These are phyloP conservation scores for Aegle marmelos DNA, from an alignment of 345 rosid species.

Conservation along the genomic window DNA sequence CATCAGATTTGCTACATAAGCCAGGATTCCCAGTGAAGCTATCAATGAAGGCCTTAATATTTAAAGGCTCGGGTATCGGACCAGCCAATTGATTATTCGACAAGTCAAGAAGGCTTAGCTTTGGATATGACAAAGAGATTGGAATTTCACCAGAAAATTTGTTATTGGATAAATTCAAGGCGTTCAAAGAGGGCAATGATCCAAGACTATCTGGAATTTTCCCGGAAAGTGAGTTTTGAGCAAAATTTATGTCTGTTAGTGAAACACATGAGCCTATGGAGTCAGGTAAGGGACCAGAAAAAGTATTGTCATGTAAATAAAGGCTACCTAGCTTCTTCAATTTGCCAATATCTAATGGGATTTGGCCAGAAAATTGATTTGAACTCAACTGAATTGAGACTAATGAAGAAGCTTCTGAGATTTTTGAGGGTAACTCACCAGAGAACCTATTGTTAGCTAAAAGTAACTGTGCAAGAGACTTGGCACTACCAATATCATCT, in stretches of 20 bases:
- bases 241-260: constrained; percentile 48
- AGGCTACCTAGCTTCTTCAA: constrained; percentile 54
- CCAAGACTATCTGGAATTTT: constrained; percentile 59
- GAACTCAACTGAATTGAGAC: constrained; percentile 44
- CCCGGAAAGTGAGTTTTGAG: constrained; percentile 60
- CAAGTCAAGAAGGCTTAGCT: constrained; percentile 73
- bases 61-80: constrained; percentile 51
- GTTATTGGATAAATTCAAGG: constrained; percentile 70
- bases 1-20: constrained; percentile 50
- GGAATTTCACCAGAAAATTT: constrained; percentile 74
- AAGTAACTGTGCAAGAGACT: constrained; percentile 51
- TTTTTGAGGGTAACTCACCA: constrained; percentile 51
- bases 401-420: constrained; percentile 56
- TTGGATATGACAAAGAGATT: constrained; percentile 35
- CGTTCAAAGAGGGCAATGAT: constrained; percentile 43
- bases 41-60: constrained; percentile 37
- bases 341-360: constrained; percentile 50
- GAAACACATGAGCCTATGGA: constrained; percentile 57
- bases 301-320: constrained; percentile 41
- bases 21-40: constrained; percentile 62
- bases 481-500: constrained; percentile 49
- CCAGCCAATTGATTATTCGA: constrained; percentile 67
- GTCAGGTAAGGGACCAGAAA: constrained; percentile 58
- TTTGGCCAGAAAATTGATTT: constrained; percentile 52
- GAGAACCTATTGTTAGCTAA: constrained; percentile 55